A percentile compares a stretch with the other conserved stretches of the same genome.
phyloP scores from a whole-genome alignment of 177 flowering plant species.

The Vitis hybrid region DNA sequence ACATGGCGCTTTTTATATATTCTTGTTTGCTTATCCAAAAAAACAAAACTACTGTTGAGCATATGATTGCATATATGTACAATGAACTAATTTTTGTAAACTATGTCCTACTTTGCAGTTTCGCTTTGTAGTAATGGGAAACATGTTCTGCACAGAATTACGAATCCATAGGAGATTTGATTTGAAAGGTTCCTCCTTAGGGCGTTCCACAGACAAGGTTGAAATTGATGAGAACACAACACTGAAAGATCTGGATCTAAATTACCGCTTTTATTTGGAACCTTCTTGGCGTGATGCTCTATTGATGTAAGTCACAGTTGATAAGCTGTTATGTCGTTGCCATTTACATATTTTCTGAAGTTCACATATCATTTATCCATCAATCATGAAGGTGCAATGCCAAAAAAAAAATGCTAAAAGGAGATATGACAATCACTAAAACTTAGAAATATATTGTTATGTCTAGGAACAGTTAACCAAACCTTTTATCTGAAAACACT shows the following conservation, averaged over 20 bases:
- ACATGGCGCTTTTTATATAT: background rate
- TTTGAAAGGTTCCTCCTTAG: conserved; percentile 93
- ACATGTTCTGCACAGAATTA: conserved; percentile 96
- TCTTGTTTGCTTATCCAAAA: too few species aligned
- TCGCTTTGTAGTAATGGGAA: conserved; percentile 99
- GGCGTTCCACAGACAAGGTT: conserved; percentile 88
- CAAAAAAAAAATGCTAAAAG: too few species aligned
- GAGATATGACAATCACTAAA: too few species aligned
- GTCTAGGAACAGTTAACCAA: too few species aligned
- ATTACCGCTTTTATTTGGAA: conserved; percentile 83
- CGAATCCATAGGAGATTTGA: conserved; percentile 96
- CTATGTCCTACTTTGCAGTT: conserved; percentile 54
- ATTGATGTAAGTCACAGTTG: conserved; percentile 51
- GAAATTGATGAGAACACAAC: conserved; percentile 95
- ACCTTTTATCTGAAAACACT: too few species aligned
- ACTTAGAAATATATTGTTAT: too few species aligned
- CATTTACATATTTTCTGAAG: background rate
- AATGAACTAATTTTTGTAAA: too few species aligned
- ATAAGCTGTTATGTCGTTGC: background rate
- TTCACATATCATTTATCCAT: background rate
- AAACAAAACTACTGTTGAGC: too few species aligned
- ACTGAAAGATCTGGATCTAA: conserved; percentile 95
- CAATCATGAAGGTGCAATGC: background rate
- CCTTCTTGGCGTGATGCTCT: conserved; percentile 89
- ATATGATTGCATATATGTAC: too few species aligned